phyloP scores from a whole-genome alignment of 345 rosid genomes.

The Odontarrhena argentea region DNA sequence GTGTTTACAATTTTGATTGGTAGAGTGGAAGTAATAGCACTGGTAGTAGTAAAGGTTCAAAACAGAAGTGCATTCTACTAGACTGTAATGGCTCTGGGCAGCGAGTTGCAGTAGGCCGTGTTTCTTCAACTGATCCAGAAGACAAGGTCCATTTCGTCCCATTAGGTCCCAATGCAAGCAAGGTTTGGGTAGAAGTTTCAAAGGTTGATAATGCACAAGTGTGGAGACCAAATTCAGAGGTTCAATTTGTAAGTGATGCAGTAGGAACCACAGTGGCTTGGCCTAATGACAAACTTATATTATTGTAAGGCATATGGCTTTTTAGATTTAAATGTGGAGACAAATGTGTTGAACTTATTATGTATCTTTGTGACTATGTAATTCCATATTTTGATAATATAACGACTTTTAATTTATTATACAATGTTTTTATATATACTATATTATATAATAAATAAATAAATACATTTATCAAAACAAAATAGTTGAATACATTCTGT shows the following conservation, averaged over 20 bases:
- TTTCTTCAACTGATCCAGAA: neutral
- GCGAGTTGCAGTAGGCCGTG: neutral
- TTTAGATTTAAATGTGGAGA: too few relatives aligned
- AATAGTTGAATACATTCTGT: too few relatives aligned
- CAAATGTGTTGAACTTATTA: too few relatives aligned
- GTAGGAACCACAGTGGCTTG: neutral
- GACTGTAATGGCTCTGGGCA: neutral
- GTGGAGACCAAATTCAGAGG: neutral
- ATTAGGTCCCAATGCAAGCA: neutral
- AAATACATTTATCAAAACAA: too few relatives aligned
- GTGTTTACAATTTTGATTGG: neutral
- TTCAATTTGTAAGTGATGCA: neutral
- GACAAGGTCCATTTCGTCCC: neutral
- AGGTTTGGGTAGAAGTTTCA: neutral
- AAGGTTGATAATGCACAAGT: constrained; percentile 6
- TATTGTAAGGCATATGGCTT: too few relatives aligned
- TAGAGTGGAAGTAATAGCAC: neutral
- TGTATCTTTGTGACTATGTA: too few relatives aligned
- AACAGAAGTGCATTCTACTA: neutral
- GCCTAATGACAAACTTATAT: neutral
- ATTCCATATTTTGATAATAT: too few relatives aligned
- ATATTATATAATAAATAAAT: too few relatives aligned
- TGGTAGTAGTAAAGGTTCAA: neutral
- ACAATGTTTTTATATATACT: too few relatives aligned
- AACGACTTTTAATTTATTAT: too few relatives aligned